Conservation (phyloP, 2,329 filamentous ascomycete species). For the Pestalotiopsis sp. region DNA sequence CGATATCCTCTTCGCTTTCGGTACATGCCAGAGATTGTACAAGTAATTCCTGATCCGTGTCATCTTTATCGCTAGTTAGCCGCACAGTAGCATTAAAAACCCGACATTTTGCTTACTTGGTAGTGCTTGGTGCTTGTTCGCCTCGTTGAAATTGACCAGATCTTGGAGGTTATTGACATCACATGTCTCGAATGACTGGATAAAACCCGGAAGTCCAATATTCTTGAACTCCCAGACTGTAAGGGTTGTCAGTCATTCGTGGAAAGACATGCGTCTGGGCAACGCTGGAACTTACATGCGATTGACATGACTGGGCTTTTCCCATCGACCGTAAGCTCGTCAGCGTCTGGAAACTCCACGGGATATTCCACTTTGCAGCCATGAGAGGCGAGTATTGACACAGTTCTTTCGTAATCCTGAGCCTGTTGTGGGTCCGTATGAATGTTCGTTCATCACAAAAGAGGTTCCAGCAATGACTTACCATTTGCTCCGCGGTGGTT, state of each 20-base stretch:
- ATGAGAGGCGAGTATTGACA: not conserved
- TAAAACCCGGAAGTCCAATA: slow-evolving; percentile 8
- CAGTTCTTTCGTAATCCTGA: not conserved
- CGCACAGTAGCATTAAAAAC: not conserved
- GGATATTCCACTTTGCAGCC: not conserved
- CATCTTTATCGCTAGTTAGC: not conserved
- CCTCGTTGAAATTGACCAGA: slow-evolving; percentile 9
- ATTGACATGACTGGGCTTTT: slow-evolving; percentile 13
- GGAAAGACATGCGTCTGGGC: no score
- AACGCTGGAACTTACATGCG: slow-evolving; percentile 7
- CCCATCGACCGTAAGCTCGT: slow-evolving; percentile 4
- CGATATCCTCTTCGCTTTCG: not conserved
- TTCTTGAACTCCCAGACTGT: slow-evolving; percentile 14
- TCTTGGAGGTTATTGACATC: slow-evolving; percentile 2
- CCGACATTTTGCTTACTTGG: not conserved
- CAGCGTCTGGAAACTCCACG: not conserved
- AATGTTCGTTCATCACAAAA: not conserved
- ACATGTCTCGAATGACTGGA: not conserved
- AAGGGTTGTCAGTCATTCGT: rapidly evolving
- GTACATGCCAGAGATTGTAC: not conserved
- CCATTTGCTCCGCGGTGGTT: slow-evolving; percentile 1
- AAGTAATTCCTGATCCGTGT: slow-evolving; percentile 7
- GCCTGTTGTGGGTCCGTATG: not conserved
- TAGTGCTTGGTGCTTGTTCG: slow-evolving; percentile 6
- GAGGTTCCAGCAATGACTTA: not conserved